Evolutionary conservation across 352 stramenopile genomes (phyloP), one percentile per base, ranked within the genome.

Genomic region (Pythium grandisporangium): DNA sequence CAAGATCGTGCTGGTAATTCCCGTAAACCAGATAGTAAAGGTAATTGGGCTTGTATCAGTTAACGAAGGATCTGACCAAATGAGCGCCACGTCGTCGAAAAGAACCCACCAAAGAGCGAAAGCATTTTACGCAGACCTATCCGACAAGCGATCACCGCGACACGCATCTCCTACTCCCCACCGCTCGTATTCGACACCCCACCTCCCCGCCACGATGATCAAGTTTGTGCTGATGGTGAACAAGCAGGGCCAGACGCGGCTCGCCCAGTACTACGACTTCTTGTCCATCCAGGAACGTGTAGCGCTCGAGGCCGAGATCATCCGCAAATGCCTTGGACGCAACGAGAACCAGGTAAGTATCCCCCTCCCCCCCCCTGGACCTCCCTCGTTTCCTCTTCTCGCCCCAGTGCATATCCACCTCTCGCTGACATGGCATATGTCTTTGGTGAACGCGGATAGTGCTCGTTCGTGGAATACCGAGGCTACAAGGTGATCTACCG

Each of bases 261-360:
- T 99, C 40, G 97, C 96, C 6, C 96, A 96, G 45, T 99, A 99
- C 71, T 99, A 99, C 61, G 94, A 99, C 78, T 99, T 98, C 78
- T 81, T 99, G 42, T 88, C 90, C 24, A 98, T 99, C 68, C 89
- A 97, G 48, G 96, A 99, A 70, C 83, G 96, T 49, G 93, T 97
- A 14, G 96, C 96, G 24, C 70, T 99, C 20, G 97, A 99, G 67
- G 95, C 90, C 19, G 92, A 99, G 73, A 99, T 99, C 54, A 98
- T 99, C 58, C 94, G 96, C 46, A 98, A 98, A 62, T 99, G 96
- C 63, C 75, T 99, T 41, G 89, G 84, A n/a, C 84, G 96, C 39
- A 98, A 95, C 33, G 96, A 99, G 80, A 93, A 94, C 54, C 86
- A 96, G 75, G 76, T 87, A 17, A 13, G 42, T 44, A n/a, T n/a